phyloP scores from a whole-genome alignment of 2,329 filamentous ascomycete genomes.

The Ophiostoma perfectum region DNA sequence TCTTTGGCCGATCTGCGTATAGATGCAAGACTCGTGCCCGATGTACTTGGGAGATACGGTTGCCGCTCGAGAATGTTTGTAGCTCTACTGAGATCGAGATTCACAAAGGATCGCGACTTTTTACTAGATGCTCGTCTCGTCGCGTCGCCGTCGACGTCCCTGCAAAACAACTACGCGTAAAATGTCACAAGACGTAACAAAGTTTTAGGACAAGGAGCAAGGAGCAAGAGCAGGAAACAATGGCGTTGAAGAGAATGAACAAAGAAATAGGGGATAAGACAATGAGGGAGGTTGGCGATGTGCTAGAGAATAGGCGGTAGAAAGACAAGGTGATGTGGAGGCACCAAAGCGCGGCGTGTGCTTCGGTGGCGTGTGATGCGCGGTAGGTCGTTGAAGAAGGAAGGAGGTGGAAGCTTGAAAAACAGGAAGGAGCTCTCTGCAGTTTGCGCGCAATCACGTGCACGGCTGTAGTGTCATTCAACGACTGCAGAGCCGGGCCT shows the following conservation, averaged over 20 bases:
- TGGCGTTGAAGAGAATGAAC: not conserved
- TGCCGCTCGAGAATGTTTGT: not conserved
- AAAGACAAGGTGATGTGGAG: not conserved
- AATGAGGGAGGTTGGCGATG: not conserved
- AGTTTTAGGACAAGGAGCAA: not conserved
- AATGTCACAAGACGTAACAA: not conserved
- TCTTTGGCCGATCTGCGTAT: not conserved
- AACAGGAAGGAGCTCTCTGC: not conserved
- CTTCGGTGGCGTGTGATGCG: not conserved
- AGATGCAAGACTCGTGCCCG: not conserved
- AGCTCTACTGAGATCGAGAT: conserved; percentile 2
- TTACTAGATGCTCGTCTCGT: not conserved
- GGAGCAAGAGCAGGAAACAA: not conserved
- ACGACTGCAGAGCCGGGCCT: not conserved
- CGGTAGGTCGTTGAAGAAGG: not conserved
- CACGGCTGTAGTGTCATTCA: not conserved
- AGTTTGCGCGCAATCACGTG: conserved; percentile 14
- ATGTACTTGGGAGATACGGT: not conserved
- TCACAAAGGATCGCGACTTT: not conserved
- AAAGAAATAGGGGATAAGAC: not conserved
- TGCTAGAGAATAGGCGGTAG: not conserved
- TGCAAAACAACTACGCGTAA: conserved; percentile 9
- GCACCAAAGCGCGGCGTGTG: not conserved
- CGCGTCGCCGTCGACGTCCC: not conserved
- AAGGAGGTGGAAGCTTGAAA: conserved; percentile 2